A percentile compares a stretch with the other conserved stretches of the same genome.
Evolutionary conservation across 129 eudicot species (phyloP).

Genomic region (Dittrichia graveolens): DNA sequence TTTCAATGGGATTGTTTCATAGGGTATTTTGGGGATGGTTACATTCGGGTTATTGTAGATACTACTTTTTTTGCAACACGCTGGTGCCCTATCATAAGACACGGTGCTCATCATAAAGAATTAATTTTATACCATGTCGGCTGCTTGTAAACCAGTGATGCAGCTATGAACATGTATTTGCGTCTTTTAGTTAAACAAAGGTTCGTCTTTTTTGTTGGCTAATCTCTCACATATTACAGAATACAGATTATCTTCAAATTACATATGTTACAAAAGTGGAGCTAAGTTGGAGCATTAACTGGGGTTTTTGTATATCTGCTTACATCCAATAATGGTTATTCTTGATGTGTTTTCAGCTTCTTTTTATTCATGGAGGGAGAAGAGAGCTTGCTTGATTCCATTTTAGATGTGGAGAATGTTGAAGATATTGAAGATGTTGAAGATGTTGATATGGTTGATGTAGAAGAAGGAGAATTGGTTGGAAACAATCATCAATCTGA

Average conservation of each 20-base stretch:
- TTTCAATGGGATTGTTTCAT: neutral
- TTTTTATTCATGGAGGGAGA: conserved; percentile 61
- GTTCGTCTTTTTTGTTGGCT: neutral
- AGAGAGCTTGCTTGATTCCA: conserved; percentile 63
- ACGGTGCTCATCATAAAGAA: neutral
- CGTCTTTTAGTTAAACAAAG: neutral
- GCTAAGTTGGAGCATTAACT: neutral
- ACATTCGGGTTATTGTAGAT: neutral
- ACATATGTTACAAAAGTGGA: neutral
- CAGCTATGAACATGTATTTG: conserved; percentile 6
- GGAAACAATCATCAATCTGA: conserved; percentile 40
- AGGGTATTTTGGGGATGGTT: neutral
- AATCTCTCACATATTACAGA: neutral
- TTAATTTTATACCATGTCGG: neutral
- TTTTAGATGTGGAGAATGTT: conserved; percentile 51
- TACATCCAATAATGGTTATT: neutral
- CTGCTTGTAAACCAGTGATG: conserved; percentile 3
- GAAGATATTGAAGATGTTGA: conserved; percentile 63
- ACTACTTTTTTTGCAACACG: neutral
- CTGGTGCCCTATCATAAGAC: neutral
- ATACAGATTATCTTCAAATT: neutral
- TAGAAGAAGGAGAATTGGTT: conserved; percentile 83
- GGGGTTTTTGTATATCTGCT: conserved; percentile 12
- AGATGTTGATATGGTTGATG: conserved; percentile 88
- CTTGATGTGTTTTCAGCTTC: conserved; percentile 34